Evolutionary conservation across 192 early-diverging fungal species (phyloP), one percentile per base, ranked within the genome.

Genomic region (Podochytrium sp.): DNA sequence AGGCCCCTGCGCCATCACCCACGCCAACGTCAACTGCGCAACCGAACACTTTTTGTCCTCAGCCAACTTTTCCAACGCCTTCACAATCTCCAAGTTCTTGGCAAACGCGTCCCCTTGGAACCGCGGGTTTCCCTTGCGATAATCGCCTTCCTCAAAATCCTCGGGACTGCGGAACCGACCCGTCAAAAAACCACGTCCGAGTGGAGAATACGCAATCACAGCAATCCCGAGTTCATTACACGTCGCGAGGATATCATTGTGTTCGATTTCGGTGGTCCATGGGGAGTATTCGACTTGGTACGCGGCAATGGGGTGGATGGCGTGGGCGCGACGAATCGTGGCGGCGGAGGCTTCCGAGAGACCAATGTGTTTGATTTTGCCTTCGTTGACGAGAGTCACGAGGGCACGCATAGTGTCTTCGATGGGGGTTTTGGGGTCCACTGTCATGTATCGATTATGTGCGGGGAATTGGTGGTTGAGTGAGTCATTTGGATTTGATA

Each of bases 301-400:
- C 23, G 89, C 87, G n/a, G 85, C 71, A 64, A 92, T 90, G 16
- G 91, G 91, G 67, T 92, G 90, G 1, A 92, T 78, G 35, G 79
- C 83, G 79, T 90, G 81, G 25, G 90, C 89, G 30, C 89, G 78
- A 3, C 91, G 78, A 18, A 92, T 76, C 1, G 86, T 83, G 1
- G 82, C 85, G 3, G 89, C 86, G 33, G 78, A 77, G 67, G 82
- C 85, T 53, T 91, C 87, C 32, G 82, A 84, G 12, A 91, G 74
- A 3, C 90, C 91, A 34, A 92, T 77, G 65, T 82, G 85, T 25
- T 71, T 47, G 32, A 92, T 79, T 68, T 89, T 91, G 62, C 91
- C 91, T 69, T 89, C 84, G 70, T 90, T 88, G 34, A 91, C 87
- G 2, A 90, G 83, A 39, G 86, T 83, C 34, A 87, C 87, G 83